These are phyloP conservation scores for Fusarium verrucosum DNA, from an alignment of 2,329 filamentous ascomycete genomes.

Conservation along the genomic window DNA sequence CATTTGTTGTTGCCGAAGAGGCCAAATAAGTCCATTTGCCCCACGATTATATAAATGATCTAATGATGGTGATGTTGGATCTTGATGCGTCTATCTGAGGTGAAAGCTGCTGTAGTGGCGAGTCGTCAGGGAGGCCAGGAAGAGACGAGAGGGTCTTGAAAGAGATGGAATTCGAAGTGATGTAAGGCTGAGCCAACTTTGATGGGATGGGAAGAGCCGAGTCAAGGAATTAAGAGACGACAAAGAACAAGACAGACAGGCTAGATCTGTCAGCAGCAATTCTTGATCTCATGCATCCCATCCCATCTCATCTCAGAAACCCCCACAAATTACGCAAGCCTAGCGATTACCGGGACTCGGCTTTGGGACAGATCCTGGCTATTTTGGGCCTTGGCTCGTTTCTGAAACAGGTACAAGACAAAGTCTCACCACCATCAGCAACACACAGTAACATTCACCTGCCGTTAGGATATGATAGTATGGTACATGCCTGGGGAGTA, in stretches of 20 bases:
- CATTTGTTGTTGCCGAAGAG: conserved; percentile 49
- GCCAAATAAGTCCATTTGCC: conserved; percentile 8
- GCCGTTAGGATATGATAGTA: conserved; percentile 44
- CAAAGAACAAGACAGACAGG: neutral
- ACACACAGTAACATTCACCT: conserved; percentile 4
- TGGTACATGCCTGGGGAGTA: conserved; percentile 33
- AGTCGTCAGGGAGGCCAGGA: neutral
- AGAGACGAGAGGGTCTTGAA: neutral
- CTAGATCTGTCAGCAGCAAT: neutral
- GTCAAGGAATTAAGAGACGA: neutral
- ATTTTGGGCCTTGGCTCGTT: conserved; percentile 15
- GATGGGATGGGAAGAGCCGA: neutral
- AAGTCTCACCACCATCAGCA: conserved; percentile 13
- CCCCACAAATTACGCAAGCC: conserved; percentile 29
- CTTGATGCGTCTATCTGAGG: conserved; percentile 9
- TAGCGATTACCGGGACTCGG: conserved; percentile 34
- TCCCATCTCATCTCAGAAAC: neutral
- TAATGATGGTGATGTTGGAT: conserved; percentile 26
- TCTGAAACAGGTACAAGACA: conserved; percentile 33
- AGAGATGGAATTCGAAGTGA: conserved; percentile 18
- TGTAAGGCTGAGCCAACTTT: neutral
- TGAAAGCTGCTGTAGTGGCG: conserved; percentile 10
- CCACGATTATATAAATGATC: conserved; percentile 21
- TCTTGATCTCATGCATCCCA: neutral
- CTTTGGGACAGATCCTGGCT: conserved; percentile 6